Conservation (phyloP, 2,329 filamentous ascomycete species). For the Hypoxylon sp. region DNA sequence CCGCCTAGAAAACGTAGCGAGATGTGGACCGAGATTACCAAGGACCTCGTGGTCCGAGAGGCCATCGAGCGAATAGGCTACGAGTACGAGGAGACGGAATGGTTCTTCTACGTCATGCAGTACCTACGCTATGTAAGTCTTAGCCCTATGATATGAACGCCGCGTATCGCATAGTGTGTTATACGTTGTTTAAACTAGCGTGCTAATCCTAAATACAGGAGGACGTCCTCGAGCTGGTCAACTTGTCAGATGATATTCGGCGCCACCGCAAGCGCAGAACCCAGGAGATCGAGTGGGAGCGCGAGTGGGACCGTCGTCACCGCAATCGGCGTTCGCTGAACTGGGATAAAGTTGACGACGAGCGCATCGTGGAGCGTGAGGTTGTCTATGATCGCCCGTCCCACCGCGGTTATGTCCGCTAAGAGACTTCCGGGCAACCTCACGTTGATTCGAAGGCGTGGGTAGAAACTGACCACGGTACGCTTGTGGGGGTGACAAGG, state of each 20-base stretch:
- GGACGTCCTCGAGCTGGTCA: slow-evolving; percentile 86
- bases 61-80: slow-evolving; percentile 89
- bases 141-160: not conserved
- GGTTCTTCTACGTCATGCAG: slow-evolving; percentile 92
- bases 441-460: not conserved
- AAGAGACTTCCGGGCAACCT: slow-evolving; percentile 2
- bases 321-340: slow-evolving; percentile 55
- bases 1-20: slow-evolving; percentile 68
- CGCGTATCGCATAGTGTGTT: not conserved
- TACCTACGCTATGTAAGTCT: slow-evolving; percentile 87
- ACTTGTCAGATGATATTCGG: slow-evolving; percentile 86
- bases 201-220: slow-evolving; percentile 71
- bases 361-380: slow-evolving; percentile 77
- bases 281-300: slow-evolving; percentile 72
- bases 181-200: not conserved
- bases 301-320: slow-evolving; percentile 65
- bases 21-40: slow-evolving; percentile 98
- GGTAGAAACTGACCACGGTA: not conserved
- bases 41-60: slow-evolving; percentile 88
- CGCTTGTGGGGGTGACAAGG: slow-evolving; percentile 16
- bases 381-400: slow-evolving; percentile 71
- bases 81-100: slow-evolving; percentile 89
- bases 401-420: slow-evolving; percentile 51
- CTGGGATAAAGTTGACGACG: slow-evolving; percentile 68
- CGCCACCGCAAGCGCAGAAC: slow-evolving; percentile 69